These are phyloP conservation scores for Bacidia gigantensis DNA, from an alignment of 495 filamentous ascomycete genomes.

Conservation along the genomic window DNA sequence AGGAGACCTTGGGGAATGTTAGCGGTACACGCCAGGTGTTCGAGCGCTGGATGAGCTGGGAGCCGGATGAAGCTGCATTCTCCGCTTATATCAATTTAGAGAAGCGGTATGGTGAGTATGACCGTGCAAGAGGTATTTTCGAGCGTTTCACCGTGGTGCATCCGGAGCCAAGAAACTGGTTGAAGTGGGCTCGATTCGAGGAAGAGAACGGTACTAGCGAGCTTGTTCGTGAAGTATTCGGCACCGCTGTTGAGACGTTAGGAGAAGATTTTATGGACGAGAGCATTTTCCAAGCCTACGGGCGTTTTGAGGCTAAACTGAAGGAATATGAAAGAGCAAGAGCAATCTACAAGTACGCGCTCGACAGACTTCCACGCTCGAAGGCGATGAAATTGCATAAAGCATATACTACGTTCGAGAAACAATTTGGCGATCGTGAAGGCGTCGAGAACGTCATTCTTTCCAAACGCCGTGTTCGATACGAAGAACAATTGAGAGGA, in stretches of 20 bases:
- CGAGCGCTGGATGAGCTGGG: conserved; percentile 97
- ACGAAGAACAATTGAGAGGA: conserved; percentile 85
- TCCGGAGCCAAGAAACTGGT: conserved; percentile 92
- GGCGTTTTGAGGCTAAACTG: conserved; percentile 80
- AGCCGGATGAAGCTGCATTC: conserved; percentile 93
- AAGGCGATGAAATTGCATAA: conserved; percentile 78
- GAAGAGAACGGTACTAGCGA: conserved; percentile 82
- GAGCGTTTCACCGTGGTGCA: conserved; percentile 86
- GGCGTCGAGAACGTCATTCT: conserved; percentile 92
- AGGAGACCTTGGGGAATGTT: conserved; percentile 90
- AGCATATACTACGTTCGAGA: conserved; percentile 92
- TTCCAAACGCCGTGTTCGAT: conserved; percentile 85
- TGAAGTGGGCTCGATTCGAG: conserved; percentile 96
- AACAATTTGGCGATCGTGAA: conserved; percentile 88
- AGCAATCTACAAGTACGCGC: conserved; percentile 91
- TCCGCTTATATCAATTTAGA: conserved; percentile 91
- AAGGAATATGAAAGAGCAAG: conserved; percentile 93
- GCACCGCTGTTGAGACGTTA: conserved; percentile 72
- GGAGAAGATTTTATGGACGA: conserved; percentile 97
- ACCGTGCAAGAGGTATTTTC: conserved; percentile 73
- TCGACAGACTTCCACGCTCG: conserved; percentile 79
- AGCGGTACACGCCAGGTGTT: conserved; percentile 89
- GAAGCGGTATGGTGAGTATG: conserved; percentile 84
- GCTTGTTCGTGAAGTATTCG: conserved; percentile 84
- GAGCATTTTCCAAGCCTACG: conserved; percentile 84